A percentile compares a stretch with the other conserved stretches of the same genome.
These are phyloP conservation scores for Penicillium flavigenum DNA, from an alignment of 495 filamentous ascomycete species.

Conservation along the genomic window DNA sequence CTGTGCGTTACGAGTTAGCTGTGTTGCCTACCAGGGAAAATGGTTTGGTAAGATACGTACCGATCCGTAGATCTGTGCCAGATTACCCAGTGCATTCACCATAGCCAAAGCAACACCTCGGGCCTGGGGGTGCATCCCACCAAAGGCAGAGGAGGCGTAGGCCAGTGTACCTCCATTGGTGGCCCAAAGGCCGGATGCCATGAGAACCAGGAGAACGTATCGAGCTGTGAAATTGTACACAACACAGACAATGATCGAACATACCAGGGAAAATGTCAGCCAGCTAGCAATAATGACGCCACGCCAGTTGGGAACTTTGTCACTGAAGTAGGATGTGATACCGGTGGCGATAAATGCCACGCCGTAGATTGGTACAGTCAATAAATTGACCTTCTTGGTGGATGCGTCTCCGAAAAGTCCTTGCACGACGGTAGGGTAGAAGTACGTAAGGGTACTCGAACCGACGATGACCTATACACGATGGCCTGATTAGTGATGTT, in stretches of 20 bases:
- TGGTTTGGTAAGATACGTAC: slow-evolving; percentile 8
- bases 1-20: slow-evolving; percentile 5
- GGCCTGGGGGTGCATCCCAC: slow-evolving; percentile 28
- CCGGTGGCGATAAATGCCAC: slow-evolving; percentile 42
- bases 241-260: slow-evolving; percentile 42
- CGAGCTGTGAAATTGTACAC: slow-evolving; percentile 48
- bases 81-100: slow-evolving; percentile 50
- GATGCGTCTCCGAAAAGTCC: slow-evolving; percentile 45
- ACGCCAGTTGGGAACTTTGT: slow-evolving; percentile 32
- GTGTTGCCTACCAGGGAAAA: no score
- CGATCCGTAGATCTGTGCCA: slow-evolving; percentile 52
- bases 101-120: slow-evolving; percentile 49
- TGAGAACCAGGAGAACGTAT: slow-evolving; percentile 53
- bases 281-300: slow-evolving; percentile 36
- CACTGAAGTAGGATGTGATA: slow-evolving; percentile 34
- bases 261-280: slow-evolving; percentile 40
- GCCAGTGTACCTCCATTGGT: slow-evolving; percentile 45
- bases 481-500: not conserved
- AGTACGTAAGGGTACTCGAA: slow-evolving; percentile 48
- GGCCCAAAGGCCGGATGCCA: slow-evolving; percentile 51
- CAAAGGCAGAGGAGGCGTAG: slow-evolving; percentile 45
- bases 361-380: slow-evolving; percentile 42
- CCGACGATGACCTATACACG: slow-evolving; percentile 34
- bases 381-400: slow-evolving; percentile 37
- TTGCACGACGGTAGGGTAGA: slow-evolving; percentile 52